Conservation (phyloP, 768 basidiomycete species). For the Saitozyma podzolica region DNA sequence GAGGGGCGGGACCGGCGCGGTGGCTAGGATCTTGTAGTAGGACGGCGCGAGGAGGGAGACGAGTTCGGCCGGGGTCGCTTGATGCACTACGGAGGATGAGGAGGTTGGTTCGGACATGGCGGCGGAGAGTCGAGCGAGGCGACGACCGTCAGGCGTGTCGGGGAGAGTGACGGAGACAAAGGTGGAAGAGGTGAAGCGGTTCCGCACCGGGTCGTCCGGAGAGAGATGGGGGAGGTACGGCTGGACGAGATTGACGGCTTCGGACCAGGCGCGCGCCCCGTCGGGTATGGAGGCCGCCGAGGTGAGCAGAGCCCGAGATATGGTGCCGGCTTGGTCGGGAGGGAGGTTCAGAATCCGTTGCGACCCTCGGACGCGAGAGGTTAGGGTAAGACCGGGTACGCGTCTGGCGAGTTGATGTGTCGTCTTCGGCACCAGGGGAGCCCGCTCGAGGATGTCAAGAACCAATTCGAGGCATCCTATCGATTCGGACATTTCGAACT, state of each 20-base stretch:
- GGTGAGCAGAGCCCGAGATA: constrained; percentile 7
- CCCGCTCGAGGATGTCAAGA: constrained; percentile 23
- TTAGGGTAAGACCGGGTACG: constrained; percentile 15
- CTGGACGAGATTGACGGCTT: constrained; percentile 6
- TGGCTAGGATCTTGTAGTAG: constrained; percentile 16
- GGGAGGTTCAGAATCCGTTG: constrained; percentile 11
- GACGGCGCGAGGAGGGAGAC: constrained; percentile 26
- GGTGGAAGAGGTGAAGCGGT: constrained; percentile 1
- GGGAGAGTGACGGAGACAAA: neutral
- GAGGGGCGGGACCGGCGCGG: constrained; percentile 25
- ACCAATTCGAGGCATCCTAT: constrained; percentile 7
- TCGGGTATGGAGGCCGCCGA: constrained; percentile 7
- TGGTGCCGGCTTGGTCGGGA: neutral
- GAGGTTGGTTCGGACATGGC: neutral
- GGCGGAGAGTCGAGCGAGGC: constrained; percentile 6
- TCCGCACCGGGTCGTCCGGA: constrained; percentile 16
- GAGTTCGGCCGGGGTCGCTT: constrained; percentile 22
- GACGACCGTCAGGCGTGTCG: constrained; percentile 12
- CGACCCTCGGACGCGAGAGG: constrained; percentile 3
- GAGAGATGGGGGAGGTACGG: constrained; percentile 13
- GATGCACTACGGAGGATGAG: no score
- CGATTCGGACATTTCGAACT: no score
- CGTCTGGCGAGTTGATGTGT: constrained; percentile 10
- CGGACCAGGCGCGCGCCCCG: constrained; percentile 1
- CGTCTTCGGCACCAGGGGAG: neutral